A percentile compares a stretch with the other conserved stretches of the same genome.
These are phyloP conservation scores for Vitis hybrid DNA, from an alignment of 177 flowering plant genomes.

Conservation along the genomic window DNA sequence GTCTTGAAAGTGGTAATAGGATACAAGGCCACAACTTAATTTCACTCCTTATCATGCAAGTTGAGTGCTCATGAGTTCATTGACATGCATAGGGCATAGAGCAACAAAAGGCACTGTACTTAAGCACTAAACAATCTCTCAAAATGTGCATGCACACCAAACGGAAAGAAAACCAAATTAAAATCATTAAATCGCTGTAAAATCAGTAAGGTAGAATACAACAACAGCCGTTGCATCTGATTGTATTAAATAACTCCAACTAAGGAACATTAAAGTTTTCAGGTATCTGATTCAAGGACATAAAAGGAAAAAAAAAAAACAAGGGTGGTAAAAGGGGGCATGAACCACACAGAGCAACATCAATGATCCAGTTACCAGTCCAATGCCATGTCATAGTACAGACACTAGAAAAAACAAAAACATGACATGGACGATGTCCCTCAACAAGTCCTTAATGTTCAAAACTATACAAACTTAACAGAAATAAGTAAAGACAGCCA, in stretches of 20 bases:
- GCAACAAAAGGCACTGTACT: not conserved
- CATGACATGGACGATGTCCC: not conserved
- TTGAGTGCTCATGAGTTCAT: too few relatives aligned
- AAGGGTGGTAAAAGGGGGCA: too few relatives aligned
- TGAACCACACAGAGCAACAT: not conserved
- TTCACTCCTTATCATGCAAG: not conserved
- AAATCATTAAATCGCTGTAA: not conserved
- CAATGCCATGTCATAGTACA: not conserved
- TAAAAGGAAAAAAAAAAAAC: not conserved
- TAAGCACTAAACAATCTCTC: not conserved
- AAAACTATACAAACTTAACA: constrained; percentile 4
- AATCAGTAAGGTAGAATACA: not conserved
- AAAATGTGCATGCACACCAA: not conserved
- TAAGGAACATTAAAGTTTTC: not conserved
- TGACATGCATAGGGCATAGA: not conserved
- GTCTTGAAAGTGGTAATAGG: not conserved
- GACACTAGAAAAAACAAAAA: constrained; percentile 1
- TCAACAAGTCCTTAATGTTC: not conserved
- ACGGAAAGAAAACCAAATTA: not conserved
- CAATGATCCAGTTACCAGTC: not conserved
- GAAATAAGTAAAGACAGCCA: constrained; percentile 5
- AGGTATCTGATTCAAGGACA: not conserved
- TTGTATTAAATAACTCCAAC: not conserved
- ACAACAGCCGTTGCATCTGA: not conserved
- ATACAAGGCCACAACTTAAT: not conserved